Evolutionary conservation across 371 early-diverging fungal species (phyloP).

Genomic region (Mortierella sp.): DNA sequence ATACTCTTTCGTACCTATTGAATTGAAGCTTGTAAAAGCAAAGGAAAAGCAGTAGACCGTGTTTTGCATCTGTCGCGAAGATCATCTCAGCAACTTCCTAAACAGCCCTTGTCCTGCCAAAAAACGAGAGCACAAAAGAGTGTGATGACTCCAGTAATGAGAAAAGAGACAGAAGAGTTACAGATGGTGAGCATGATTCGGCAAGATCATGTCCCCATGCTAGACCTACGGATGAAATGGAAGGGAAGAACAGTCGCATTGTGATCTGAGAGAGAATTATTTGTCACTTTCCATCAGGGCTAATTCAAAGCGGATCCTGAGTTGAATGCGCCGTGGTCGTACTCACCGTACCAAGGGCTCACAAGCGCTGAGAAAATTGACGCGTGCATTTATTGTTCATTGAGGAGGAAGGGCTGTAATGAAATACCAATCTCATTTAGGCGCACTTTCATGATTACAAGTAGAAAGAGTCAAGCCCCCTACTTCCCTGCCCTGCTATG

Average conservation of each 20-base stretch:
- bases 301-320: background rate
- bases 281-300: background rate
- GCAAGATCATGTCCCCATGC: background rate
- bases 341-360: background rate
- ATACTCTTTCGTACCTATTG: background rate
- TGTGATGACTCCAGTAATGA: background rate
- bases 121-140: background rate
- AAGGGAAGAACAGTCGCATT: background rate
- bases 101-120: background rate
- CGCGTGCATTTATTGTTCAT: background rate
- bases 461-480: background rate
- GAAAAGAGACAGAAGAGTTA: conserved; percentile 15
- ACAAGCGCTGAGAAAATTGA: background rate
- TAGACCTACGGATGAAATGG: background rate
- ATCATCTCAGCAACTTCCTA: background rate
- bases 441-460: background rate
- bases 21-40: background rate
- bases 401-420: background rate
- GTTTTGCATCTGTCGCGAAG: background rate
- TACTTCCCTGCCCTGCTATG: background rate
- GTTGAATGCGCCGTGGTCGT: background rate
- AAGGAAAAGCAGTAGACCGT: background rate
- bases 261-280: background rate
- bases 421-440: background rate
- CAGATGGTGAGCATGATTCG: background rate